These are phyloP conservation scores for Conidiobolus incongruus DNA, from an alignment of 371 early-diverging fungal genomes.

Conservation along the genomic window DNA sequence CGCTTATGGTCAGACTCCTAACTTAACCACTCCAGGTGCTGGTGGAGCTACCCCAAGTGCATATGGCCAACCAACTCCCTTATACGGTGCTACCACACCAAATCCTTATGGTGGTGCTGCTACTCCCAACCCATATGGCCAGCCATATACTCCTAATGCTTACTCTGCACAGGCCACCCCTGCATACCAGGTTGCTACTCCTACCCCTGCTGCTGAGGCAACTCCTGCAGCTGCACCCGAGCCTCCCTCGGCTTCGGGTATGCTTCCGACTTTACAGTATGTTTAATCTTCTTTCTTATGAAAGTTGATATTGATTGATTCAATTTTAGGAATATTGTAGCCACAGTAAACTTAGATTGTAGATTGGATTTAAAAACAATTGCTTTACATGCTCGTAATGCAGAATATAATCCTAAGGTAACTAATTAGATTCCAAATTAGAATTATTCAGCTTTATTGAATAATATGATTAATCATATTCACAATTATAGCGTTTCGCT, in stretches of 20 bases:
- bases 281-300: conserved; percentile 10
- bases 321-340: conserved; percentile 87
- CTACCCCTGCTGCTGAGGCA: conserved; percentile 8
- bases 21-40: no score
- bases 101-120: conserved; percentile 3
- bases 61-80: not conserved
- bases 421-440: conserved; percentile 3
- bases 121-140: conserved; percentile 2
- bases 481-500: conserved; percentile 88
- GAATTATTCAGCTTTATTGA: no score
- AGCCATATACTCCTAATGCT: not conserved
- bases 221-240: conserved; percentile 19
- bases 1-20: conserved; percentile 1
- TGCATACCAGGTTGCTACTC: conserved; percentile 23
- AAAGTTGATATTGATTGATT: conserved; percentile 4
- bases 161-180: conserved; percentile 11
- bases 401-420: conserved; percentile 99
- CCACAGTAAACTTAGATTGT: conserved; percentile 99
- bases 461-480: no score
- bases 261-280: conserved; percentile 69
- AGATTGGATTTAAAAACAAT: conserved; percentile 98
- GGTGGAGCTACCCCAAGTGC: no score
- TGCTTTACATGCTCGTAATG: conserved; percentile 99
- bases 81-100: not conserved
- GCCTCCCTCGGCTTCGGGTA: conserved; percentile 38